These are phyloP conservation scores for Calonectria pseudoturangicola DNA, from an alignment of 2,329 filamentous ascomycete species.

Conservation along the genomic window DNA sequence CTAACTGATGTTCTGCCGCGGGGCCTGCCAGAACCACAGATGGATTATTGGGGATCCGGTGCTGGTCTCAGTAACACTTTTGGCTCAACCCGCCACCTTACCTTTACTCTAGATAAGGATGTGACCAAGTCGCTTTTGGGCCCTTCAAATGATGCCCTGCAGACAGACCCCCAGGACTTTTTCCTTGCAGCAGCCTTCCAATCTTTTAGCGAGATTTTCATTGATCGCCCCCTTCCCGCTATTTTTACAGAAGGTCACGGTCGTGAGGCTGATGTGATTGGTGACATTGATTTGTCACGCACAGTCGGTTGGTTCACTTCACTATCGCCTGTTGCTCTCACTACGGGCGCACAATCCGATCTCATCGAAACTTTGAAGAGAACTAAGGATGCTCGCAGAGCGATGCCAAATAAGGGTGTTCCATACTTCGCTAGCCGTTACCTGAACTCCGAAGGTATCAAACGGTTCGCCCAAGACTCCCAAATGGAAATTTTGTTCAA, in stretches of 20 bases:
- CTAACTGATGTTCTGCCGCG: not conserved
- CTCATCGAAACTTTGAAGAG: slow-evolving; percentile 45
- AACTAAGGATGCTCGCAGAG: slow-evolving; percentile 46
- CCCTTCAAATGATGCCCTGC: slow-evolving; percentile 49
- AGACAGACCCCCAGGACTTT: slow-evolving; percentile 60
- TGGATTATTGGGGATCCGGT: slow-evolving; percentile 10
- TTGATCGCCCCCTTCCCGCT: slow-evolving; percentile 52
- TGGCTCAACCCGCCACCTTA: slow-evolving; percentile 9
- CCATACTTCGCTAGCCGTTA: slow-evolving; percentile 49
- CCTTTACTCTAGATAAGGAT: slow-evolving; percentile 18
- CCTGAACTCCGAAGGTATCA: not conserved
- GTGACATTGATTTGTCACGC: slow-evolving; percentile 54
- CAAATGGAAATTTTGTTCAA: slow-evolving; percentile 17
- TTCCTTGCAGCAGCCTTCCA: slow-evolving; percentile 56
- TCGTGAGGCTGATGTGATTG: slow-evolving; percentile 56
- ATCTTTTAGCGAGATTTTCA: slow-evolving; percentile 56
- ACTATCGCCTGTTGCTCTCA: slow-evolving; percentile 55
- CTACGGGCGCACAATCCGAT: slow-evolving; percentile 1
- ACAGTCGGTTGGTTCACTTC: slow-evolving; percentile 64
- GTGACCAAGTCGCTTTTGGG: not conserved
- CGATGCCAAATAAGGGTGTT: slow-evolving; percentile 39
- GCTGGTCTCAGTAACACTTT: not conserved
- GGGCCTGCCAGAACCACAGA: not conserved
- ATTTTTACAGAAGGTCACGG: slow-evolving; percentile 62
- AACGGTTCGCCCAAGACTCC: not conserved